Evolutionary conservation across 345 rosid genomes (phyloP).

Genomic region (Citropsis articulata): DNA sequence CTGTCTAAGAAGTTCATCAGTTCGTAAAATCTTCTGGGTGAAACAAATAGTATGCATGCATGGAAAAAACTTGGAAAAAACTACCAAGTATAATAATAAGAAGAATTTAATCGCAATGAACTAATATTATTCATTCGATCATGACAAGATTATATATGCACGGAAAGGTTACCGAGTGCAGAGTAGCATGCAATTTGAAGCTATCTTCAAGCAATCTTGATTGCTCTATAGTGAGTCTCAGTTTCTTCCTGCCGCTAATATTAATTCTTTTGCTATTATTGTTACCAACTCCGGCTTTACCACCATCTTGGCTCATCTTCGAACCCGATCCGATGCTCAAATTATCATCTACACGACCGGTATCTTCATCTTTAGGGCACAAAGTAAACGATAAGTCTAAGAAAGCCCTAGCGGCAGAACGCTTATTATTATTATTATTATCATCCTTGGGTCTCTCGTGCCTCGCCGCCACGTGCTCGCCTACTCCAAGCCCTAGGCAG

Average conservation of each 20-base stretch:
- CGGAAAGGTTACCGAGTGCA: conserved; percentile 28
- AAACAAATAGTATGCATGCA: too few species aligned
- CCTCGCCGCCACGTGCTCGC: neutral
- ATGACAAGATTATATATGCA: neutral
- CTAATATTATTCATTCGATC: too few species aligned
- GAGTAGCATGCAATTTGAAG: conserved; percentile 40
- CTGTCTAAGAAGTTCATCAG: neutral
- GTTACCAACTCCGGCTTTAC: too few species aligned
- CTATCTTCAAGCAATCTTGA: conserved; percentile 38
- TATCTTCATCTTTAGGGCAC: neutral
- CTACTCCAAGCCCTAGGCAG: conserved; percentile 24
- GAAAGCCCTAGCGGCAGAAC: neutral
- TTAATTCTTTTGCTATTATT: too few species aligned
- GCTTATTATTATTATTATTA: neutral
- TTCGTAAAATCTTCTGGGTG: neutral
- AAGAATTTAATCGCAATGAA: too few species aligned
- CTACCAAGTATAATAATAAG: too few species aligned
- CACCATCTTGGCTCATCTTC: neutral
- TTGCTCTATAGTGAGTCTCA: conserved; percentile 42
- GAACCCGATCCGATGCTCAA: neutral
- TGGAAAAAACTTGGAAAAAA: too few species aligned
- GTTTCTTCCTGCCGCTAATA: conserved; percentile 33
- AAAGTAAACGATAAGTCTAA: conserved; percentile 32
- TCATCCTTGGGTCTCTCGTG: neutral
- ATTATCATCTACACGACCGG: neutral